These are phyloP conservation scores for Blastocystis sp. DNA, from an alignment of 352 stramenopile genomes.

Conservation along the genomic window DNA sequence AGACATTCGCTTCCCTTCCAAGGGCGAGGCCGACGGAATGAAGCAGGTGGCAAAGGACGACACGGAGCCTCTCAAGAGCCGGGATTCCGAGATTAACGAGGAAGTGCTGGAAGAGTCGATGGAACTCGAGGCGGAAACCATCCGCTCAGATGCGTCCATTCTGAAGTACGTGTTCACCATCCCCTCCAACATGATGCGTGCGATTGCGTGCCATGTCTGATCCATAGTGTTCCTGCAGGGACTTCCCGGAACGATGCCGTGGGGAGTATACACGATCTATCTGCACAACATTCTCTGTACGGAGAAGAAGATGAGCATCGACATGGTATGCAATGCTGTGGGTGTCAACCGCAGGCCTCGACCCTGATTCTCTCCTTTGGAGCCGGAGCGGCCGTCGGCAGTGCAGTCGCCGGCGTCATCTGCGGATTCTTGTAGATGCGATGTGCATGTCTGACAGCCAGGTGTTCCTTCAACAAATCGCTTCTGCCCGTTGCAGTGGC, in stretches of 20 bases:
- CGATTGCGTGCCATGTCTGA: not conserved
- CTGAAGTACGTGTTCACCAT: slow-evolving; percentile 23
- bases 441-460: not conserved
- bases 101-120: not conserved
- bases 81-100: slow-evolving; percentile 2
- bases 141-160: not conserved
- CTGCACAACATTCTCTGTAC: slow-evolving; percentile 42
- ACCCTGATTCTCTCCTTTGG: slow-evolving; percentile 51
- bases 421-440: slow-evolving; percentile 30
- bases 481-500: slow-evolving; percentile 30
- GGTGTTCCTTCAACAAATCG: slow-evolving; percentile 39
- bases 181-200: slow-evolving; percentile 29
- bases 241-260: slow-evolving; percentile 41
- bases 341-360: slow-evolving; percentile 1
- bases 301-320: slow-evolving; percentile 45
- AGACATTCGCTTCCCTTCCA: slow-evolving; percentile 40
- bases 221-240: slow-evolving; percentile 38
- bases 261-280: slow-evolving; percentile 62
- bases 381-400: slow-evolving; percentile 29
- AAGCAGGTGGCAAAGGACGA: not conserved
- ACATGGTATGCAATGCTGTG: not conserved
- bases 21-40: slow-evolving; percentile 28
- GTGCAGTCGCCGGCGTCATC: slow-evolving; percentile 24
- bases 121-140: slow-evolving; percentile 14
- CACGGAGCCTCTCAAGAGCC: not conserved